Evolutionary conservation across 2,329 filamentous ascomycete genomes (phyloP).

Genomic region (Cladosporium sp.): DNA sequence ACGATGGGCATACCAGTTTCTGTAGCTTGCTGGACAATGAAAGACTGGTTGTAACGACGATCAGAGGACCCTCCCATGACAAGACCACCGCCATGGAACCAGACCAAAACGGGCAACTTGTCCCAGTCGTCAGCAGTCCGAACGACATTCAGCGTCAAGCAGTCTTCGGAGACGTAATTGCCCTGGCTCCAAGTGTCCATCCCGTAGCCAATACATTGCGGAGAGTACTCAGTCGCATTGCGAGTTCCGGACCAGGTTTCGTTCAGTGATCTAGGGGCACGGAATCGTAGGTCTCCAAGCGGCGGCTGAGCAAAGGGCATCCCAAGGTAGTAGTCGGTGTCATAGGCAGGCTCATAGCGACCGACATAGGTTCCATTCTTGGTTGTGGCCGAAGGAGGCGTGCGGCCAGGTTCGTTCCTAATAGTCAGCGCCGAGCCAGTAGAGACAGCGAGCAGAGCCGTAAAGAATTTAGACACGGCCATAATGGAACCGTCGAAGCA

Average conservation of each 20-base stretch:
- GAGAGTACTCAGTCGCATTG: slow-evolving; percentile 50
- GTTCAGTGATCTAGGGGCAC: slow-evolving; percentile 54
- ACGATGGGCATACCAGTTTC: slow-evolving; percentile 46
- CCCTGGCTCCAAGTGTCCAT: slow-evolving; percentile 30
- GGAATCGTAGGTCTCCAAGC: slow-evolving; percentile 56
- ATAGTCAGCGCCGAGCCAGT: neutral
- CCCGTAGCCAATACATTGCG: slow-evolving; percentile 56
- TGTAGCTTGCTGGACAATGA: slow-evolving; percentile 33
- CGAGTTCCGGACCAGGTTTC: slow-evolving; percentile 45
- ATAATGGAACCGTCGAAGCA: neutral
- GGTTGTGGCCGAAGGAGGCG: slow-evolving; percentile 35
- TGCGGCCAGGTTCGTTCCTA: neutral
- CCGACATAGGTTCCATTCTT: slow-evolving; percentile 55
- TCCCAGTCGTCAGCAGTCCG: slow-evolving; percentile 21
- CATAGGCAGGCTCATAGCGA: slow-evolving; percentile 42
- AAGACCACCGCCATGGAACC: slow-evolving; percentile 33
- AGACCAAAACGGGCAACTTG: slow-evolving; percentile 30
- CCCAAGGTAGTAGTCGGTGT: slow-evolving; percentile 57
- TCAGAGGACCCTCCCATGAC: slow-evolving; percentile 31
- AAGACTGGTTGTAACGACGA: slow-evolving; percentile 33
- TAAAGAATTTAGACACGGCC: slow-evolving; percentile 20
- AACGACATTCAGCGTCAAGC: slow-evolving; percentile 32
- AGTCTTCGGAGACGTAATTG: slow-evolving; percentile 33
- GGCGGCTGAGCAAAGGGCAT: slow-evolving; percentile 62
- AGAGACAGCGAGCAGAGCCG: slow-evolving; percentile 1